Percentiles rank a stretch among this genome's conserved stretches.
These are phyloP conservation scores for Sphaerobolus stellatus DNA, from an alignment of 1,284 basidiomycete genomes.

Conservation along the genomic window DNA sequence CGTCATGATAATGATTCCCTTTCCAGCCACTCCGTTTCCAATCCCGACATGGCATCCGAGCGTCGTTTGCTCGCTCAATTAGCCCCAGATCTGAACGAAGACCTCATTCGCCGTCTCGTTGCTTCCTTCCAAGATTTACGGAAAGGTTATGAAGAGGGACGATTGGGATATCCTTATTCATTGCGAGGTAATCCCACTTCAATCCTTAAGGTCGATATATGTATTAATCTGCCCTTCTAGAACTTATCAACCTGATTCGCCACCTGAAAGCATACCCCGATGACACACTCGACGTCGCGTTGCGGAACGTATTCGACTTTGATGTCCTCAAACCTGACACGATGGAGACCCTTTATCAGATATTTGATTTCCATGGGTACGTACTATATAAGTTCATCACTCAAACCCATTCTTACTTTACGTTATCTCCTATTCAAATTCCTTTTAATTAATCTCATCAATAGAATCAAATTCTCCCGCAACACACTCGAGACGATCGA, in stretches of 20 bases:
- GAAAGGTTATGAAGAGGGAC: slow-evolving; percentile 53
- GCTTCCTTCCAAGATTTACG: slow-evolving; percentile 63
- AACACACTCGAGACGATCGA: slow-evolving; percentile 57
- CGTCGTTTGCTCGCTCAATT: slow-evolving; percentile 56
- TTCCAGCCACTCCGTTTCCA: slow-evolving; percentile 55
- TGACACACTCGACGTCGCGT: slow-evolving; percentile 52
- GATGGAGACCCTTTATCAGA: slow-evolving; percentile 56
- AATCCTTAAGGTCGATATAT: slow-evolving; percentile 4
- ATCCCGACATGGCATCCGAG: slow-evolving; percentile 63
- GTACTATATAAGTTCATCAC: no score
- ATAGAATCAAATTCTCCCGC: slow-evolving; percentile 50
- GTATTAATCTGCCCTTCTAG: slow-evolving; percentile 31
- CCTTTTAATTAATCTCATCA: neutral
- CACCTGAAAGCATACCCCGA: slow-evolving; percentile 60
- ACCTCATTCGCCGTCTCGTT: slow-evolving; percentile 54
- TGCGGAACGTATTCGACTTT: slow-evolving; percentile 68
- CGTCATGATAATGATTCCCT: neutral
- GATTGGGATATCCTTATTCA: slow-evolving; percentile 63
- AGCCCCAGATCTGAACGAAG: slow-evolving; percentile 56
- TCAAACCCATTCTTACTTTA: no score
- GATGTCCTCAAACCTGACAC: slow-evolving; percentile 65
- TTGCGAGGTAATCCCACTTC: slow-evolving; percentile 52
- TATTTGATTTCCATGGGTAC: slow-evolving; percentile 59
- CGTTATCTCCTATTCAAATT: neutral
- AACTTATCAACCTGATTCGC: slow-evolving; percentile 61